These are phyloP conservation scores for Pulveroboletus sp. DNA, from an alignment of 768 basidiomycete species.

Conservation along the genomic window DNA sequence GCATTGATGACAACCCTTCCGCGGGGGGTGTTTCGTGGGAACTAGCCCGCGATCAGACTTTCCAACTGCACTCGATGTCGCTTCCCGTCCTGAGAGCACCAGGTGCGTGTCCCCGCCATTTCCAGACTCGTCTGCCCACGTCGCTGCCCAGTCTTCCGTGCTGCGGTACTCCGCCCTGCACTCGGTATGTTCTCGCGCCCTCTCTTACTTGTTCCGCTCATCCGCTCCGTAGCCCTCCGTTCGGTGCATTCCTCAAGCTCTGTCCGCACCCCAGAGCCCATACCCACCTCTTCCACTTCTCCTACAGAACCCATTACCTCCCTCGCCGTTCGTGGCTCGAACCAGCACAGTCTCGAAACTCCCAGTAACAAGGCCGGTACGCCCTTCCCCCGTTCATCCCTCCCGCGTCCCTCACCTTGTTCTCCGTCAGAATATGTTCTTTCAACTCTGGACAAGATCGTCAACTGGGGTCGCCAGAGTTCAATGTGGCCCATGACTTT, in stretches of 20 bases:
- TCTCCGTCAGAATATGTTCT: slow-evolving; percentile 80
- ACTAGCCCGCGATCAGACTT: neutral
- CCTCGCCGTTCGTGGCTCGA: slow-evolving; percentile 74
- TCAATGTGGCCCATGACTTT: slow-evolving; percentile 99
- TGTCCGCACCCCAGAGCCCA: slow-evolving; percentile 36
- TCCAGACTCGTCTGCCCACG: slow-evolving; percentile 28
- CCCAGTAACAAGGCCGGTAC: slow-evolving; percentile 88
- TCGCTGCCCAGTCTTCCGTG: slow-evolving; percentile 23
- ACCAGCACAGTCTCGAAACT: slow-evolving; percentile 81
- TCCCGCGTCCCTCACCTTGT: neutral
- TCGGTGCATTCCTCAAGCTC: slow-evolving; percentile 53
- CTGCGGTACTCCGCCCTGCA: slow-evolving; percentile 43
- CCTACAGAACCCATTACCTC: slow-evolving; percentile 57
- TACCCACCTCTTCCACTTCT: slow-evolving; percentile 42
- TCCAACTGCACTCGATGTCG: slow-evolving; percentile 34
- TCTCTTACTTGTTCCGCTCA: slow-evolving; percentile 9
- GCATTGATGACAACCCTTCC: slow-evolving; percentile 3
- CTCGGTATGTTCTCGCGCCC: slow-evolving; percentile 32
- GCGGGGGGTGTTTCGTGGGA: slow-evolving; percentile 16
- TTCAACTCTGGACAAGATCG: slow-evolving; percentile 92
- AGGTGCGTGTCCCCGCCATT: slow-evolving; percentile 32
- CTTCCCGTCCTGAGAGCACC: slow-evolving; percentile 37
- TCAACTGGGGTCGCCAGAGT: slow-evolving; percentile 96
- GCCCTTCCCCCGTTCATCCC: slow-evolving; percentile 14
- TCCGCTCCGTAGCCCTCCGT: slow-evolving; percentile 41